These are phyloP conservation scores for Trametes sp. DNA, from an alignment of 1,284 basidiomycete species.

Conservation along the genomic window DNA sequence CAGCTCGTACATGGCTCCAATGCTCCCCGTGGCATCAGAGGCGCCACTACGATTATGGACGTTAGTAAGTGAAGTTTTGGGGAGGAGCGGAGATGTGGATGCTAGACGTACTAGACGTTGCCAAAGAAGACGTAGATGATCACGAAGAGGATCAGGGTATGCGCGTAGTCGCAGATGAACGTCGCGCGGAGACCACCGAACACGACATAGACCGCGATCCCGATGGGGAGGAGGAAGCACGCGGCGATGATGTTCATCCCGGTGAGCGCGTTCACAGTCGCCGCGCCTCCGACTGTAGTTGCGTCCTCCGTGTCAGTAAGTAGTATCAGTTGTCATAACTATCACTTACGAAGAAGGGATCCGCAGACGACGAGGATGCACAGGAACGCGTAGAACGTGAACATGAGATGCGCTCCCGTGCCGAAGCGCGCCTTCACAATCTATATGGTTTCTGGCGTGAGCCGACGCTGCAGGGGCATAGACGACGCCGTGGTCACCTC, in stretches of 20 bases:
- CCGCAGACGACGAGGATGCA: slow-evolving; percentile 83
- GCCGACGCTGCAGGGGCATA: no score
- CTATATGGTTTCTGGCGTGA: slow-evolving; percentile 45
- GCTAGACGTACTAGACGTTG: slow-evolving; percentile 43
- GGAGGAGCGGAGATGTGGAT: neutral
- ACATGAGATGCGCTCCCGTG: slow-evolving; percentile 72
- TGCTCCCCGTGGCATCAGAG: slow-evolving; percentile 65
- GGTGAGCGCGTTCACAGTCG: slow-evolving; percentile 81
- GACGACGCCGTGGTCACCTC: slow-evolving; percentile 49
- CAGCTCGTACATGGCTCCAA: slow-evolving; percentile 63
- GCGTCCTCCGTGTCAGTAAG: slow-evolving; percentile 16
- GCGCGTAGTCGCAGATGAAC: slow-evolving; percentile 61
- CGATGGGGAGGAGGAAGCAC: slow-evolving; percentile 76
- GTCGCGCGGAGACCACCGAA: slow-evolving; percentile 62
- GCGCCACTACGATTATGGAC: slow-evolving; percentile 53
- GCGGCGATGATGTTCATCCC: slow-evolving; percentile 86
- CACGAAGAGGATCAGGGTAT: slow-evolving; percentile 54
- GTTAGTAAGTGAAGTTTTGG: neutral
- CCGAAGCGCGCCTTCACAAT: slow-evolving; percentile 81
- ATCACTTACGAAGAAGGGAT: slow-evolving; percentile 55
- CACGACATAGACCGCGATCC: slow-evolving; percentile 54
- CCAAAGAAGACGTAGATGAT: slow-evolving; percentile 60
- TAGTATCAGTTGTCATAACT: slow-evolving; percentile 49
- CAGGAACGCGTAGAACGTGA: slow-evolving; percentile 81
- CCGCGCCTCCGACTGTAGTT: slow-evolving; percentile 68